Percentiles rank a stretch among this genome's conserved stretches.
Conservation (phyloP, 257 asterid species). For the Solanum sitiens region DNA sequence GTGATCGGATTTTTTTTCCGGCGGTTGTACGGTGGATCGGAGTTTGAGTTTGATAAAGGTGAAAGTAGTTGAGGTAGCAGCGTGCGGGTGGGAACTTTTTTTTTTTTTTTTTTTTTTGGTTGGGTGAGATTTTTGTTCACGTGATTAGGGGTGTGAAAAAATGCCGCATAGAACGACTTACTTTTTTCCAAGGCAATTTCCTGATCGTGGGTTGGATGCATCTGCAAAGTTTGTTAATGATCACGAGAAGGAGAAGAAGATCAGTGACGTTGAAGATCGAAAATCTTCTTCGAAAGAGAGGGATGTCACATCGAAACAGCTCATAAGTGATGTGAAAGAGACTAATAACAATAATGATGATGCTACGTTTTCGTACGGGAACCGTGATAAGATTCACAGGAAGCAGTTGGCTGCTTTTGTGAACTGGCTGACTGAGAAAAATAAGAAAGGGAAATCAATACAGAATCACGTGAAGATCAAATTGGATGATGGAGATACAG, state of each 20-base stretch:
- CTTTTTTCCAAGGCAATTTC: constrained; percentile 81
- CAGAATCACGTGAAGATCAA: constrained; percentile 38
- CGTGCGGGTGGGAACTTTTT: not conserved
- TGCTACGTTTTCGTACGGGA: not conserved
- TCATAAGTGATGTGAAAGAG: not conserved
- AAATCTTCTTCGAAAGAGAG: constrained; percentile 5
- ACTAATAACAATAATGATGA: not conserved
- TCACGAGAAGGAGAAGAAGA: constrained; percentile 85
- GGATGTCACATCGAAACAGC: not conserved
- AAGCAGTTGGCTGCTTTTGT: constrained; percentile 53
- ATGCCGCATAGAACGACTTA: constrained; percentile 97
- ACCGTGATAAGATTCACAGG: constrained; percentile 55
- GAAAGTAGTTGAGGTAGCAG: not conserved
- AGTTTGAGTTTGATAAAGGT: not conserved
- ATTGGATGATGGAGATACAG: constrained; percentile 24
- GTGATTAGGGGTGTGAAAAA: constrained; percentile 21
- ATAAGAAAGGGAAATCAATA: constrained; percentile 26
- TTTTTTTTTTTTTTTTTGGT: not conserved
- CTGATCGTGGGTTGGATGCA: constrained; percentile 33
- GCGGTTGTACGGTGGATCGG: not conserved
- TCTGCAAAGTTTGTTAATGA: constrained; percentile 34
- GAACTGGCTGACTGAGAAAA: constrained; percentile 55
- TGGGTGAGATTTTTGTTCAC: constrained; percentile 16
- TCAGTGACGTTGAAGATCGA: constrained; percentile 8
- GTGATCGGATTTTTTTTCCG: not conserved